These are phyloP conservation scores for Populus euphratica DNA, from an alignment of 345 rosid species.

Conservation along the genomic window DNA sequence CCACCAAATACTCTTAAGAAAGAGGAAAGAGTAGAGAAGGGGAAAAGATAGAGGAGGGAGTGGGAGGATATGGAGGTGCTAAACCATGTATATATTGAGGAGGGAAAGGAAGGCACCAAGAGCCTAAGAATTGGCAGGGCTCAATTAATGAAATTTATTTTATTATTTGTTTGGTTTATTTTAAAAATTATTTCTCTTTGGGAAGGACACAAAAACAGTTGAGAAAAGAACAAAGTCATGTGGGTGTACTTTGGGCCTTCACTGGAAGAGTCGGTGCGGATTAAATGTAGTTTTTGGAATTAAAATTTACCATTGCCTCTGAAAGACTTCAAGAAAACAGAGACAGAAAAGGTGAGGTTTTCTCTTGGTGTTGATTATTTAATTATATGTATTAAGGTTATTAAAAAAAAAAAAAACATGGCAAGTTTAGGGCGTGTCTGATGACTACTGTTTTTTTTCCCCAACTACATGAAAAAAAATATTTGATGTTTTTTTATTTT, in stretches of 20 bases:
- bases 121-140: constrained; percentile 32
- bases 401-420: too few species aligned
- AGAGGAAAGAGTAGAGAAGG: constrained; percentile 3
- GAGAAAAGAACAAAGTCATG: constrained; percentile 59
- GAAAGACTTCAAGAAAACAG: background rate
- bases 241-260: constrained; percentile 48
- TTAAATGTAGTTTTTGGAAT: constrained; percentile 38
- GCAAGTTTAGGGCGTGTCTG: too few species aligned
- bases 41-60: constrained; percentile 18
- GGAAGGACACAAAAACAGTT: constrained; percentile 28
- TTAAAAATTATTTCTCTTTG: background rate
- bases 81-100: constrained; percentile 46
- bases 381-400: background rate
- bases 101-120: constrained; percentile 46
- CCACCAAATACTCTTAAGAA: constrained; percentile 14
- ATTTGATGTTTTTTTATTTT: too few species aligned
- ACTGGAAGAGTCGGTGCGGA: constrained; percentile 62
- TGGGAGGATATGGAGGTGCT: constrained; percentile 25
- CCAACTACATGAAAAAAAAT: too few species aligned
- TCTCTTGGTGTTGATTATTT: background rate
- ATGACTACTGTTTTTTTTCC: too few species aligned
- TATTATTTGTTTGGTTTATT: background rate
- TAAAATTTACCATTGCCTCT: background rate
- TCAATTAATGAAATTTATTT: constrained; percentile 36
- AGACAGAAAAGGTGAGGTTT: background rate